Base-by-base conservation (phyloP, 495 filamentous ascomycete species). In the Paragyromitra xinjiangensis region DNA sequence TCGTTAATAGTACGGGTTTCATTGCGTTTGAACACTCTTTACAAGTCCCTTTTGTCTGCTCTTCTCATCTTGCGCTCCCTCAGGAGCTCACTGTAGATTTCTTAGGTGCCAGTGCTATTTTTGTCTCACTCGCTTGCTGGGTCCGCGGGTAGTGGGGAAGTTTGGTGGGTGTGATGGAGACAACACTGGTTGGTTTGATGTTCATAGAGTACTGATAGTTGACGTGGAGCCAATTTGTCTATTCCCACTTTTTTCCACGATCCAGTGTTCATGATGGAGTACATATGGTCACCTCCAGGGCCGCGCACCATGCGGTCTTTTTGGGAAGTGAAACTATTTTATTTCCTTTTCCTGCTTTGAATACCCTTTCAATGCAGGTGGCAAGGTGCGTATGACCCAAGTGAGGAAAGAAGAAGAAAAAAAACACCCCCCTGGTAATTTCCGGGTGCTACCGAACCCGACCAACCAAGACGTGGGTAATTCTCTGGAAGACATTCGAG, bases 1-100 rank as follows among this genome's bases (percentile, higher is more conserved):
- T 71, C 67, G 19, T 71, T 76, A 76, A 76, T 76, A 70, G 16
- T 19, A 71, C 12, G 29, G 58, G 12, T 71, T 76, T 64, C 64
- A 48, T 74, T 74, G 53, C 64, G 64, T 71, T 71, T 71, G 45
- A 71, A 76, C 58, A 39, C 58, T 64, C 50, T 50, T 71, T 14
- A 48, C 40, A 40, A 45, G 34, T 64, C 71, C 16, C 39, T 67
- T 75, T 62, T 45, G 44, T 63, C 42, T 19, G 2, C 1, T 66
- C 11, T 66, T 24, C 19, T 66, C 50, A 40, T 50, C 19, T 19
- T 58, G 22, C 19, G 22, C 44, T 37, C 12, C 11, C n/a, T 62
- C 11, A 40, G 11, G 70, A 59, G 63, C 34, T 19, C 40, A 16
- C 29, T 19, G 44, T 44, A 12, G 12, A 24, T n/a, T 64, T 70